Conservation (phyloP, 2,329 filamentous ascomycete species). For the Anthostomella pinea region DNA sequence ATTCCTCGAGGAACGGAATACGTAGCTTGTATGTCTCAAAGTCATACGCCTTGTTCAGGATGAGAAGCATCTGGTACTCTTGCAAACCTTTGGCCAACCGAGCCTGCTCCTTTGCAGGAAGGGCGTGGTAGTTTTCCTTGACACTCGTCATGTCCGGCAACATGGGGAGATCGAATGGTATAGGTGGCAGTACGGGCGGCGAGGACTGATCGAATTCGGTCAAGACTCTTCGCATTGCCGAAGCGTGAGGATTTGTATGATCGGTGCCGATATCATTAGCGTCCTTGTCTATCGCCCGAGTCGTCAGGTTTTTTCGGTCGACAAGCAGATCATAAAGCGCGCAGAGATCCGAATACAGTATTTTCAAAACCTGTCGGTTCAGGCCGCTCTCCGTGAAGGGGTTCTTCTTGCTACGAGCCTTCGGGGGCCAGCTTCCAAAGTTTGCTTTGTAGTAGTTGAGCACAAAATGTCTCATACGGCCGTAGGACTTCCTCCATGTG, state of each 20-base stretch:
- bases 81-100: constrained; percentile 73
- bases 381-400: constrained; percentile 80
- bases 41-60: constrained; percentile 82
- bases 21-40: constrained; percentile 60
- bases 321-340: constrained; percentile 85
- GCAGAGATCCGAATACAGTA: constrained; percentile 82
- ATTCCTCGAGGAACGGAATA: constrained; percentile 65
- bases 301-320: constrained; percentile 74
- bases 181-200: constrained; percentile 83
- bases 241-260: constrained; percentile 56
- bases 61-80: constrained; percentile 70
- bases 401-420: constrained; percentile 89
- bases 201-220: constrained; percentile 86
- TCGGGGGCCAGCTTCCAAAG: constrained; percentile 79
- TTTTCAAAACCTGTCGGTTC: constrained; percentile 77
- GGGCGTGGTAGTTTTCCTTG: constrained; percentile 59
- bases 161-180: constrained; percentile 84
- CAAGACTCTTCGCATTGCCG: constrained; percentile 74
- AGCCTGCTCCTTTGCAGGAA: constrained; percentile 70
- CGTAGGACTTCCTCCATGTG: constrained; percentile 74
- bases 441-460: constrained; percentile 62
- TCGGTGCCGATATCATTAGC: constrained; percentile 53
- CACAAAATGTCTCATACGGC: constrained; percentile 70
- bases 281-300: constrained; percentile 69
- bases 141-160: constrained; percentile 68